Base-by-base conservation (phyloP, 2,329 filamentous ascomycete species). In the Sporothrix mexicana region DNA sequence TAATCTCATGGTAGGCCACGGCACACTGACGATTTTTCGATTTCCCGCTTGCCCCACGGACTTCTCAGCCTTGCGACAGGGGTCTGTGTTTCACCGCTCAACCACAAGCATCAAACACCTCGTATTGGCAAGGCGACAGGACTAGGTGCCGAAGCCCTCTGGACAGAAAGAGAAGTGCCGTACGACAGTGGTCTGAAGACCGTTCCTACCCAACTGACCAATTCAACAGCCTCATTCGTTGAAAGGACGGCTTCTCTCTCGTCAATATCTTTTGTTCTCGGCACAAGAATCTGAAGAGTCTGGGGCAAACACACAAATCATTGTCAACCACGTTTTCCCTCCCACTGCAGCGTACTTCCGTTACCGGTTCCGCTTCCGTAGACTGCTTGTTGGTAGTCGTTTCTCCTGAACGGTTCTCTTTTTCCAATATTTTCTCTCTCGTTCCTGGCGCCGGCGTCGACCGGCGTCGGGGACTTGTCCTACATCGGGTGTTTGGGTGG, bases 1-100 rank as follows among this genome's bases (percentile, higher is more conserved):
- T 15, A n/a, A 41, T 43, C 36, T n/a, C 3, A 62, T 23, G 59
- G 59, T 36, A 20, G 36, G 8, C 59, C 59, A 59, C 25, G 17
- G 17, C 36, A 17, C 10, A 36, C n/a, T n/a, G n/a, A n/a, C n/a
- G n/a, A n/a, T n/a, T n/a, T n/a, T n/a, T n/a, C 12, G 13, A 17
- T 15, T 8, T 25, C 25, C 17, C 59, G 36, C 59, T 13, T 45
- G 36, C 59, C 59, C 36, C 59, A 64, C 59, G n/a, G 59, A 45
- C 59, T 64, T 64, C 41, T 23, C 59, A 64, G 59, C 59, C 59
- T 64, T 64, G 59, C 59, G 41, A 64, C 59, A 45, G 9, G 59
- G 36, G 15, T 20, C 25, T 9, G 17, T 8, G 10, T 55, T 8
- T 1, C 10, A 25, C 9, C 23, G 20, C 20, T 51, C 2, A 5